Evolutionary conservation across 2,329 filamentous ascomycete genomes (phyloP), one percentile per base, ranked within the genome.

Genomic region (Neonectria magnoliae): DNA sequence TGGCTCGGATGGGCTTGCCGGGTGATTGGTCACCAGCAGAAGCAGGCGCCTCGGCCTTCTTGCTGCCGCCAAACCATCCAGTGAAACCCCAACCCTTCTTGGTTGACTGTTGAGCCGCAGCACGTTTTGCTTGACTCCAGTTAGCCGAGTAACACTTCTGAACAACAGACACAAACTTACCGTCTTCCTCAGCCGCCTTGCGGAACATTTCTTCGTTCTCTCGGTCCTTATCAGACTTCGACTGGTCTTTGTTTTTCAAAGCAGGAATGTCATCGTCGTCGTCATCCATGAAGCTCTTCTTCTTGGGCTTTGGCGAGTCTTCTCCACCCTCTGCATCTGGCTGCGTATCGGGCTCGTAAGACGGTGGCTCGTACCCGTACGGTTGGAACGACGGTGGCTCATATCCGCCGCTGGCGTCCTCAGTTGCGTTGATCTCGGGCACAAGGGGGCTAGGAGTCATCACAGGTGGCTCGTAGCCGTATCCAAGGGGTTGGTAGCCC

Each of bases 161-260:
- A 29, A 13, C 11, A 10, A 2, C 10, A 20, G 10, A 33, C 10
- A 11, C 16, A 22, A 57, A 75, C 86, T 85, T 78, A 90, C 88
- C 87, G 80, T 91, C 89, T 79, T 90, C 88, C 74, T 91, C 94
- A 1, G 93, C 95, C 27, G 93, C 93, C 77, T 91, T 93, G 60
- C 90, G 88, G 83, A 98, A 93, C 77, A 93, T 90, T 73, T 97
- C 94, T 62, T 93, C 91, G 52, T 94, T 94, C 77, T 93, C 91
- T 25, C 88, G 86, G 73, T 97, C 93, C 73, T 89, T 90, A 13
- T 91, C 90, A 42, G 86, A 81, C 76, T 91, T 90, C 2, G 80
- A 85, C 76, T 91, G 91, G 29, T 89, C 65, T 83, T 85, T 67
- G 82, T 81, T 2, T 45, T 77, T 82, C 47, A 81, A 67, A 7